A percentile compares a stretch with the other conserved stretches of the same genome.
phyloP scores from a whole-genome alignment of 306 rosid genomes.

The Medicago lupulina region DNA sequence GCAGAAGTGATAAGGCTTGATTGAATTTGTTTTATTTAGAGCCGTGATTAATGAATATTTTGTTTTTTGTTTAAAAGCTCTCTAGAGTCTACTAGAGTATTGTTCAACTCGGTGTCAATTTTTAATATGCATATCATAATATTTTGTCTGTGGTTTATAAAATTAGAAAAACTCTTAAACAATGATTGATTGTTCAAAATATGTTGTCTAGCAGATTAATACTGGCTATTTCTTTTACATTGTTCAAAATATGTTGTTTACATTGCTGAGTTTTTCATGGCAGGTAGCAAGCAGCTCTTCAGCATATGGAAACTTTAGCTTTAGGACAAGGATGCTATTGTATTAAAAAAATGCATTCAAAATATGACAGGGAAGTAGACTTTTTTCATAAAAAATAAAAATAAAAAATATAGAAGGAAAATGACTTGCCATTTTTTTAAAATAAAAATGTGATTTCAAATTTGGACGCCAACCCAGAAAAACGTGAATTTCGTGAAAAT shows the following conservation, averaged over 20 bases:
- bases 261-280: constrained; percentile 32
- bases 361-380: constrained; percentile 21
- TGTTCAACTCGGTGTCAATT: background rate
- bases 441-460: no score
- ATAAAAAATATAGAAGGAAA: no score
- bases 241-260: constrained; percentile 10
- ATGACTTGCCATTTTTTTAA: no score
- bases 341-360: background rate
- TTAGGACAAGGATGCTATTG: constrained; percentile 23
- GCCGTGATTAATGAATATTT: background rate
- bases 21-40: constrained; percentile 7
- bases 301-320: constrained; percentile 12
- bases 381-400: no score
- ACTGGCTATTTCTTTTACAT: background rate
- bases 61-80: background rate
- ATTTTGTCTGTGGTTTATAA: background rate
- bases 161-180: background rate
- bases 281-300: constrained; percentile 2
- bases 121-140: constrained; percentile 1
- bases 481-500: no score
- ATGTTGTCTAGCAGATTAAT: constrained; percentile 8
- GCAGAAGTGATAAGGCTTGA: background rate
- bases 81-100: background rate
- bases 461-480: no score
- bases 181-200: constrained; percentile 1